These are phyloP conservation scores for Zymoseptoria crescenta DNA, from an alignment of 2,329 filamentous ascomycete genomes.

Conservation along the genomic window DNA sequence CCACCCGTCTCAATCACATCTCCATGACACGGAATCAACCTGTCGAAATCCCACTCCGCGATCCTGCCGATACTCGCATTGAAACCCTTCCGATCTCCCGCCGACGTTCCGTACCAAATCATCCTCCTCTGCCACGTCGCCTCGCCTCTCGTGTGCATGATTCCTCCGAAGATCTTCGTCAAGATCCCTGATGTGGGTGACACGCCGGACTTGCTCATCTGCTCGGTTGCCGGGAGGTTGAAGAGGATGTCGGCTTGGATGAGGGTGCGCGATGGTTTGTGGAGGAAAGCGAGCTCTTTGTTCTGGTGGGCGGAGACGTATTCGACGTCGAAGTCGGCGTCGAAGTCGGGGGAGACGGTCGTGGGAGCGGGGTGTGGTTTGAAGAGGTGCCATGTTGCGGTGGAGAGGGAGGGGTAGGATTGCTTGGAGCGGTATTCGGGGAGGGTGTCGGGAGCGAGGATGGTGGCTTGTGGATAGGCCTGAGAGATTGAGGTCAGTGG, in stretches of 20 bases:
- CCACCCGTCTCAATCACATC: constrained; percentile 71
- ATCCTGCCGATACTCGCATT: constrained; percentile 63
- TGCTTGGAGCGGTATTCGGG: constrained; percentile 63
- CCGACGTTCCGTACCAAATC: constrained; percentile 65
- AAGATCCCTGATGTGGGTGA: constrained; percentile 50
- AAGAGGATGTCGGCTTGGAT: constrained; percentile 89
- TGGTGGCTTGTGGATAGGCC: constrained; percentile 67
- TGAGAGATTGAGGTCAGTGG: constrained; percentile 1
- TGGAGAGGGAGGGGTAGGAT: constrained; percentile 26
- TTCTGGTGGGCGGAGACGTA: constrained; percentile 74
- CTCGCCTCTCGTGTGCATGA: constrained; percentile 54
- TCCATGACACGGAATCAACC: constrained; percentile 85
- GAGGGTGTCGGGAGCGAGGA: constrained; percentile 77
- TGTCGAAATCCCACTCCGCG: constrained; percentile 72
- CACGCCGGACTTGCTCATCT: constrained; percentile 55
- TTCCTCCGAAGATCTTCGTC: constrained; percentile 48
- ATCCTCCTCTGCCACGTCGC: constrained; percentile 73
- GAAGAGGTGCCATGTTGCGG: constrained; percentile 47
- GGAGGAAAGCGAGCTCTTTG: constrained; percentile 80
- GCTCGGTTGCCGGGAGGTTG: constrained; percentile 80
- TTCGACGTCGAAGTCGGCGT: constrained; percentile 75
- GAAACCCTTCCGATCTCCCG: constrained; percentile 58
- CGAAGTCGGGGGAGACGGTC: constrained; percentile 69
- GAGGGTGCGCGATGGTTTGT: constrained; percentile 68
- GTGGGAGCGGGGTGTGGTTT: constrained; percentile 26